Evolutionary conservation across 2,329 filamentous ascomycete species (phyloP), one percentile per base, ranked within the genome.

Genomic region (Fusarium pilosicola): DNA sequence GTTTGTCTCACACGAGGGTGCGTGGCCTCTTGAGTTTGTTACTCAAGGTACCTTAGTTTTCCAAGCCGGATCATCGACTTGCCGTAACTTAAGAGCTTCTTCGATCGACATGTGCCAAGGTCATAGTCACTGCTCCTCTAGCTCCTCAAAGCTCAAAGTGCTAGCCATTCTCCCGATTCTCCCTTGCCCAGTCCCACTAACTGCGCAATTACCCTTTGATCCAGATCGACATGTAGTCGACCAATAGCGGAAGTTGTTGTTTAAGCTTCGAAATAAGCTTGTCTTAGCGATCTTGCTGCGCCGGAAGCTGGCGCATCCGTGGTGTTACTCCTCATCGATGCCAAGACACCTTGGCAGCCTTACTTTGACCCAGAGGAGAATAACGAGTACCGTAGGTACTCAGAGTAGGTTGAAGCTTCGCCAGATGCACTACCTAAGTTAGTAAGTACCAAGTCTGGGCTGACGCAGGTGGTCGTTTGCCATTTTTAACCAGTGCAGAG

Each of bases 261-360:
- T 66, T 77, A 76, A 77, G 73, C 74, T 76, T 76, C 61, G 62
- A 74, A 74, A 77, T 77, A 76, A 76, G 74, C 74, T 76, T 76
- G 74, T 76, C 67, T 76, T 49, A 38, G 39, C 70, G 63, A 62
- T 69, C 65, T 52, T 22, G 38, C 46, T 46, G 24, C 41, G 41
- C 32, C 62, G 66, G 66, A 54, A 68, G 48, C 60, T 76, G 60
- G 59, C 58, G 24, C 64, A 66, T 76, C 65, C 62, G 74, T 51
- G 41, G 51, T 48, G 30, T 32, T n/a, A 44, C 49, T 60, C 36
- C 57, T 62, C 28, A 22, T 51, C 15, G 34, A 64, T 45, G 45
- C 65, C 48, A 66, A 73, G 55, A 54, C 17, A 15, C 26, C 60
- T 65, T 61, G 68, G 51, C 55, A 32, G 34, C 44, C 42, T 55